These are phyloP conservation scores for Nicotiana obtusifolia DNA, from an alignment of 257 asterid species.

Conservation along the genomic window DNA sequence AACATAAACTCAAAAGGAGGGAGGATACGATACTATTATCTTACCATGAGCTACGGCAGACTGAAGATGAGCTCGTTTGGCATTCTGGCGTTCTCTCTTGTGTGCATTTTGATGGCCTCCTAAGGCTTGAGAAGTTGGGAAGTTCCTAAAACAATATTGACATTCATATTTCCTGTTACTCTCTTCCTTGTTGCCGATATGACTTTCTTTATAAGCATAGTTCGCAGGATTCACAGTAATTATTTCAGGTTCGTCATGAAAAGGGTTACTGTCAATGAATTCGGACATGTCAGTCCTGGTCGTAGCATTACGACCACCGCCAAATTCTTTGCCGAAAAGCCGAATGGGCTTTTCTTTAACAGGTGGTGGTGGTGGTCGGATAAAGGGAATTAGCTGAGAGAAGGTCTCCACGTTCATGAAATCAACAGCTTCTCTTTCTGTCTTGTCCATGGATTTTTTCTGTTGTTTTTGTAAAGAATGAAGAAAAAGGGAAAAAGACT, in stretches of 20 bases:
- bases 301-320: background rate
- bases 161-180: conserved; percentile 57
- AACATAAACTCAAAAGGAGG: no score
- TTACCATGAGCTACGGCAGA: conserved; percentile 47
- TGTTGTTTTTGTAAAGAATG: background rate
- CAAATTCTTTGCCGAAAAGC: conserved; percentile 76
- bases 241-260: background rate
- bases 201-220: background rate
- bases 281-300: background rate
- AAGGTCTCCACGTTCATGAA: conserved; percentile 78
- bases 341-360: conserved; percentile 45
- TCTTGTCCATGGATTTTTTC: conserved; percentile 45
- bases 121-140: conserved; percentile 90
- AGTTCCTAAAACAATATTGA: conserved; percentile 79
- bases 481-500: background rate
- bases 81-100: conserved; percentile 78
- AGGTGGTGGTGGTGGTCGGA: conserved; percentile 38
- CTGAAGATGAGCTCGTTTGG: conserved; percentile 65
- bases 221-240: background rate
- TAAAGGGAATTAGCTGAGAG: conserved; percentile 69
- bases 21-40: background rate
- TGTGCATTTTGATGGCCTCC: conserved; percentile 98
- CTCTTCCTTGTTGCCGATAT: conserved; percentile 16
- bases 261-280: background rate
- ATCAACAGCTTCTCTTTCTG: conserved; percentile 54